Evolutionary conservation across 257 asterid genomes (phyloP), one percentile per base, ranked within the genome.

Genomic region (Craterostigma plantagineum): DNA sequence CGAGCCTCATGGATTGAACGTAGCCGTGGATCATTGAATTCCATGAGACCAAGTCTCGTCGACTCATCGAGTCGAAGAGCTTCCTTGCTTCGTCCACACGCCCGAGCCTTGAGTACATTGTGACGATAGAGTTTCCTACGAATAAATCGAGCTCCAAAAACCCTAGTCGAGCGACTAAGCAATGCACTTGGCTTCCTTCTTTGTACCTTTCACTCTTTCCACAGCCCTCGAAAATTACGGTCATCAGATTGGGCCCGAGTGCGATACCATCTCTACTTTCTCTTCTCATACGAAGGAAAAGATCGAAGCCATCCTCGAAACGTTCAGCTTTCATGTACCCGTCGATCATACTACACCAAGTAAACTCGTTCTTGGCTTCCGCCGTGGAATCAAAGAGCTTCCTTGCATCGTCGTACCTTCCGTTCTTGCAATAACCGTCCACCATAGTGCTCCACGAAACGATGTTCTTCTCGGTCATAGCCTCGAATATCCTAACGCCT

Each of bases 381-480:
- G 42, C 61, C 73, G 67, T 64, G 50, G 11, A 9, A 50, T 78
- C 76, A 58, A 86, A 86, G 56, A 81, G 48, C 47, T 61, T 48
- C 46, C 81, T 66, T 51, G 76, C 97, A 56, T 71, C 69, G 34
- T 33, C 35, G 40, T 67, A 48, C 50, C 62, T 71, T 17, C 72
- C 87, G 47, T 64, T 67, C 67, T 67, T 81, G 36, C 79, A 81
- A 43, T 72, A 73, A 9, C 92, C 94, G 61, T 77, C 82, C 48
- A 86, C 80, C 94, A 86, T 75, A 11, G 76, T 71, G 73, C 96
- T 86, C 72, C 86, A 77, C 36, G 91, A 60, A 39, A 81, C 91
- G 16, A 73, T 76, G 60, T 77, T 75, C 42, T 65, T 81, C 72
- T 48, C 64, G 46, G 43, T 59, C 81, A 77, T 75, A 12, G 63